Conservation (phyloP, 176 grass and related monocot species). For the Rhynchospora breviuscula region DNA sequence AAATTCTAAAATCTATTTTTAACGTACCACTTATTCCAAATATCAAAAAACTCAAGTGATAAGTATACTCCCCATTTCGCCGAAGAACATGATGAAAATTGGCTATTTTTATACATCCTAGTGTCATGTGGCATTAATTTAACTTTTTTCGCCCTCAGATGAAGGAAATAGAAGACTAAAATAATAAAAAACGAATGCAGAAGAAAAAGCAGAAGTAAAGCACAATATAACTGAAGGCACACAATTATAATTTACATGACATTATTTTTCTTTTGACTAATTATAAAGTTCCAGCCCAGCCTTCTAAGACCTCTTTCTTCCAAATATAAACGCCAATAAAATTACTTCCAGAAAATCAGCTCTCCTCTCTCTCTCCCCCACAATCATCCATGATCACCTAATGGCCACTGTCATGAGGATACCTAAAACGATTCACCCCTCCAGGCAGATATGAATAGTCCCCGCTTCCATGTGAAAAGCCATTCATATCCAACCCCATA, state of each 20-base stretch:
- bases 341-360: not conserved
- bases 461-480: conserved; percentile 30
- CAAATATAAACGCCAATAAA: conserved; percentile 10
- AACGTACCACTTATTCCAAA: not conserved
- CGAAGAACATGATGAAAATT: not conserved
- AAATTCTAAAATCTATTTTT: not conserved
- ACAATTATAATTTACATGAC: conserved; percentile 26
- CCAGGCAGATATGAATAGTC: conserved; percentile 43
- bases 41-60: not conserved
- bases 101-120: not conserved
- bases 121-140: not conserved
- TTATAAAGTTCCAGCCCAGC: conserved; percentile 17
- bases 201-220: conserved; percentile 8
- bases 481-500: conserved; percentile 31
- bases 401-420: conserved; percentile 44
- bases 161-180: not conserved
- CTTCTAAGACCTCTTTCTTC: conserved; percentile 7
- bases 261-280: conserved; percentile 26
- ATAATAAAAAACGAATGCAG: not conserved
- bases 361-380: not conserved
- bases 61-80: not conserved
- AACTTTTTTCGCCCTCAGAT: not conserved
- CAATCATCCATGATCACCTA: not conserved
- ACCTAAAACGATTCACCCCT: conserved; percentile 44
- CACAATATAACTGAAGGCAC: conserved; percentile 14